These are phyloP conservation scores for Ganoderma lingzhi DNA, from an alignment of 1,284 basidiomycete genomes.

Conservation along the genomic window DNA sequence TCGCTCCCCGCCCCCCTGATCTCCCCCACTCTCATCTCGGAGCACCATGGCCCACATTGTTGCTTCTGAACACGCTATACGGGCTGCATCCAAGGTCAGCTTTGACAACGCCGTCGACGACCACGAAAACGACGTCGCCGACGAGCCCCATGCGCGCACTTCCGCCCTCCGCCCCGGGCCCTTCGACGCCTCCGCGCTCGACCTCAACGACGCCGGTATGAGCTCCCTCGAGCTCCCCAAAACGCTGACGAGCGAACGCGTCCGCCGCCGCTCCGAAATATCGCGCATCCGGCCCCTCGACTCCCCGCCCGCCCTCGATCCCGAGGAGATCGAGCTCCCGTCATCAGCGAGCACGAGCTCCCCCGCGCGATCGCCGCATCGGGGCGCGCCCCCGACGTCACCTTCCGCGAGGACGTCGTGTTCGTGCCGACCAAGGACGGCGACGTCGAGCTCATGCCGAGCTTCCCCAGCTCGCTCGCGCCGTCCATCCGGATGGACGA, in stretches of 20 bases:
- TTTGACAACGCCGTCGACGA: constrained; percentile 16
- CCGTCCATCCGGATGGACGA: constrained; percentile 32
- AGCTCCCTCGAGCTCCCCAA: constrained; percentile 29
- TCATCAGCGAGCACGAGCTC: constrained; percentile 22
- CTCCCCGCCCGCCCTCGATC: constrained; percentile 26
- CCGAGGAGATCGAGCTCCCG: constrained; percentile 34
- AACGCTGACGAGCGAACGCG: constrained; percentile 32
- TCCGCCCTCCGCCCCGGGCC: constrained; percentile 1
- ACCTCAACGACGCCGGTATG: constrained; percentile 25
- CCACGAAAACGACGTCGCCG: constrained; percentile 15
- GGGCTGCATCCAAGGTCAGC: constrained; percentile 6
- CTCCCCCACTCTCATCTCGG: not conserved
- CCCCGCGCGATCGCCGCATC: not conserved
- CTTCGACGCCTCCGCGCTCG: constrained; percentile 30
- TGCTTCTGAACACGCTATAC: not conserved
- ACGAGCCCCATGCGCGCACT: constrained; percentile 1
- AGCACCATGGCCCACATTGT: not conserved
- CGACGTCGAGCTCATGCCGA: constrained; percentile 35
- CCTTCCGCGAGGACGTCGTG: constrained; percentile 23
- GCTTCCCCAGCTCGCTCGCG: constrained; percentile 34
- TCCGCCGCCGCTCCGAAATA: constrained; percentile 37
- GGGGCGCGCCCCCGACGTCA: constrained; percentile 13
- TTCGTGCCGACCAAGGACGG: constrained; percentile 12
- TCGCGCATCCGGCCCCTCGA: constrained; percentile 27
- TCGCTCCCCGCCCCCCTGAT: constrained; percentile 1